Percentiles rank a stretch among this genome's conserved stretches.
phyloP scores from a whole-genome alignment of 345 rosid genomes.

The Erysimum cheiranthoides region DNA sequence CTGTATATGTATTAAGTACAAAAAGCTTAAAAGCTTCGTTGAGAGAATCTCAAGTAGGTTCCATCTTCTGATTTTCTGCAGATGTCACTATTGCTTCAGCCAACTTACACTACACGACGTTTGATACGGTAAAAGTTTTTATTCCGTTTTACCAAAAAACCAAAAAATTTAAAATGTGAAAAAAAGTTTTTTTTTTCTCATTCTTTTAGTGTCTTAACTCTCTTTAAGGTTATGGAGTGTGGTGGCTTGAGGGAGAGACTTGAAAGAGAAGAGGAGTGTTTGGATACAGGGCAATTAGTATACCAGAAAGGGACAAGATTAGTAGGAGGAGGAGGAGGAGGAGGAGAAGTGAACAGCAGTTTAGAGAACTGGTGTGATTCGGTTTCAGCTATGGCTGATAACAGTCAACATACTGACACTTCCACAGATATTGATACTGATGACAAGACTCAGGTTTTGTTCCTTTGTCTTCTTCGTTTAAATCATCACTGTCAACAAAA shows the following conservation, averaged over 20 bases:
- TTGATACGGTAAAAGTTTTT: conserved; percentile 64
- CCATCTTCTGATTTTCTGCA: conserved; percentile 61
- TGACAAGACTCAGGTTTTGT: conserved; percentile 77
- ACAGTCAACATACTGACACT: conserved; percentile 96
- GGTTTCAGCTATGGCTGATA: conserved; percentile 73
- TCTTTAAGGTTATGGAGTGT: conserved; percentile 43
- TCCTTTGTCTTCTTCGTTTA: conserved; percentile 46
- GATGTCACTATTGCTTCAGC: conserved; percentile 60
- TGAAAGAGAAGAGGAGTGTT: conserved; percentile 57
- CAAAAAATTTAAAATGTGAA: conserved; percentile 23
- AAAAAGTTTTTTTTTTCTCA: background rate
- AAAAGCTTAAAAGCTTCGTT: conserved; percentile 31
- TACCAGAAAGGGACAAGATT: conserved; percentile 56
- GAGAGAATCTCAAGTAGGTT: conserved; percentile 48
- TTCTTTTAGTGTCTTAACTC: conserved; percentile 6
- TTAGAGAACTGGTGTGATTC: conserved; percentile 85
- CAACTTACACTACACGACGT: conserved; percentile 63
- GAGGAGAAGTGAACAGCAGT: conserved; percentile 59
- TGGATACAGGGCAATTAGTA: conserved; percentile 70
- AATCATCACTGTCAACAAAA: conserved; percentile 16
- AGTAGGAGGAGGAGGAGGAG: conserved; percentile 50
- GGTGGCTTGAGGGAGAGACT: conserved; percentile 54
- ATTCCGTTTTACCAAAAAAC: conserved; percentile 32
- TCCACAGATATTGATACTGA: conserved; percentile 91
- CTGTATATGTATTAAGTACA: background rate